These are phyloP conservation scores for Cyclotella cryptica DNA, from an alignment of 108 stramenopile genomes.

Conservation along the genomic window DNA sequence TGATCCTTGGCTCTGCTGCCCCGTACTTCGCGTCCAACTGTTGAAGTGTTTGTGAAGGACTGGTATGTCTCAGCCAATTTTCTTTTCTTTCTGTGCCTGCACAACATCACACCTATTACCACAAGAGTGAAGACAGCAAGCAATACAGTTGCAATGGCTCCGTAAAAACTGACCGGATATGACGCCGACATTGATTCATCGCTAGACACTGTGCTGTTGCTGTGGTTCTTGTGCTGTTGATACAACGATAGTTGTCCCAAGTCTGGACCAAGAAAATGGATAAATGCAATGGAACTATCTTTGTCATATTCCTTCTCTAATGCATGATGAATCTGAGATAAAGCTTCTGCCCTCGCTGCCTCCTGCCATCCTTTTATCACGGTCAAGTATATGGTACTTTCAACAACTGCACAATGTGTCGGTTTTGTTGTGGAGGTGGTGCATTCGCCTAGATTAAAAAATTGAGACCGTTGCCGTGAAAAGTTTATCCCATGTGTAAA, in stretches of 20 bases:
- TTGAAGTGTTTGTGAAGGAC: neutral
- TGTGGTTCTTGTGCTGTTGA: neutral
- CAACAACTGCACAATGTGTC: conserved; percentile 41
- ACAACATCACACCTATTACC: conserved; percentile 5
- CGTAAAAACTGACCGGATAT: conserved; percentile 19
- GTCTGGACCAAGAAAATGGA: conserved; percentile 40
- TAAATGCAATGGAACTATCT: conserved; percentile 19
- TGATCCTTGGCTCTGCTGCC: neutral
- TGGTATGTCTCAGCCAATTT: conserved; percentile 15
- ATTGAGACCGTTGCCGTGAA: neutral
- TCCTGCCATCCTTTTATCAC: conserved; percentile 21
- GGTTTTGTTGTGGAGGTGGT: conserved; percentile 25
- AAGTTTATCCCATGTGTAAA: neutral
- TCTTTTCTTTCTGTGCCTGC: conserved; percentile 25
- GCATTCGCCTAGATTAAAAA: conserved; percentile 24
- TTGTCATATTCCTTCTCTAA: conserved; percentile 19
- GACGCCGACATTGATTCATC: conserved; percentile 3
- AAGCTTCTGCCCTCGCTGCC: conserved; percentile 16
- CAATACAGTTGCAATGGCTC: conserved; percentile 26
- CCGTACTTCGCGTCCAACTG: neutral
- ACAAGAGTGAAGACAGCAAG: conserved; percentile 28
- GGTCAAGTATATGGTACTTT: conserved; percentile 30
- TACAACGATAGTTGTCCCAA: neutral
- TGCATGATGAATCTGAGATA: conserved; percentile 32
- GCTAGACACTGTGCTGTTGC: neutral